phyloP scores from a whole-genome alignment of 2,329 filamentous ascomycete genomes.

The Myriosclerotinia scirpicola region DNA sequence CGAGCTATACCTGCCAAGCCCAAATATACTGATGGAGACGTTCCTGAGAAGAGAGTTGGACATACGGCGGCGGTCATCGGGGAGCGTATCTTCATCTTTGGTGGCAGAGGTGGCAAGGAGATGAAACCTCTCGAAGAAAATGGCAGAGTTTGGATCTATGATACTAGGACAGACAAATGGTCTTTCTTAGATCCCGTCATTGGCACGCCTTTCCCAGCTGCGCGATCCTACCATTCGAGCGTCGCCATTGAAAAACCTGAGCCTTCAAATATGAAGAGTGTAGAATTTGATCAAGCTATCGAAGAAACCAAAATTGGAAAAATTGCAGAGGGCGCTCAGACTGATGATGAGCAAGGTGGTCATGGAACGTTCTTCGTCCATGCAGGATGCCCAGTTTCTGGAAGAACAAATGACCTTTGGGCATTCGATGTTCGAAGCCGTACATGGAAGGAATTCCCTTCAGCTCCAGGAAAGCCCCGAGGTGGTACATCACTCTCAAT shows the following conservation, averaged over 20 bases:
- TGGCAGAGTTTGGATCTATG: constrained; percentile 75
- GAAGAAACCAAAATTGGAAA: constrained; percentile 59
- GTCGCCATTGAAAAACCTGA: constrained; percentile 55
- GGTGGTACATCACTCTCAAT: constrained; percentile 68
- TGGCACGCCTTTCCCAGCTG: constrained; percentile 53
- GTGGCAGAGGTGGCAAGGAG: constrained; percentile 68
- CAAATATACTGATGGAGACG: constrained; percentile 44
- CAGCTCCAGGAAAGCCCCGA: constrained; percentile 65
- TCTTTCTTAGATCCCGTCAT: constrained; percentile 58
- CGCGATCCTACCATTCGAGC: constrained; percentile 71
- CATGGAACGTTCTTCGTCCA: constrained; percentile 73
- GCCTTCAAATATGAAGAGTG: constrained; percentile 32
- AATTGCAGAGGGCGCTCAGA: constrained; percentile 55
- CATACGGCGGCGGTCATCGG: constrained; percentile 69
- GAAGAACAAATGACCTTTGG: constrained; percentile 70
- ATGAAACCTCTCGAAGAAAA: constrained; percentile 72
- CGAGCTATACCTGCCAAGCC: constrained; percentile 53
- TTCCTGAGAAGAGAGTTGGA: constrained; percentile 70
- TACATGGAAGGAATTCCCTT: constrained; percentile 66
- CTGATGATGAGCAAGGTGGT: constrained; percentile 61
- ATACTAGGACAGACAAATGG: constrained; percentile 66
- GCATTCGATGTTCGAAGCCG: constrained; percentile 65
- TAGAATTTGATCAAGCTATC: constrained; percentile 34
- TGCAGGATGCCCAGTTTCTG: constrained; percentile 66
- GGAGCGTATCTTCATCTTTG: constrained; percentile 75